Evolutionary conservation across 2,329 filamentous ascomycete species (phyloP), one percentile per base, ranked within the genome.

Genomic region (Aspergillus amoenus): DNA sequence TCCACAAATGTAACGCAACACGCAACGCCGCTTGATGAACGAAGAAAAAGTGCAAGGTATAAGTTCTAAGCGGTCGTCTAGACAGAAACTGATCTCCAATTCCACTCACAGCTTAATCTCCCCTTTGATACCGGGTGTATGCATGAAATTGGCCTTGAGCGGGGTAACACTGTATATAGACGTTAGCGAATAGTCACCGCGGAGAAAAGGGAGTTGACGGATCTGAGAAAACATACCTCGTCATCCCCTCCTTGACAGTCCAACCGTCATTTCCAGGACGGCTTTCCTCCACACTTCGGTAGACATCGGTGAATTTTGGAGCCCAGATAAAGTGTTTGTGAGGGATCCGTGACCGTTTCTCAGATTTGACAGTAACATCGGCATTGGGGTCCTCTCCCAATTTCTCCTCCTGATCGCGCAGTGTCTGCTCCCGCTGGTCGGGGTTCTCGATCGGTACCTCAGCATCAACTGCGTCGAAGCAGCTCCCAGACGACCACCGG

Each of bases 251-350:
- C 71, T 89, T 89, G 22, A 99, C 90, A 37, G 88, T 88, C 91
- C 93, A 97, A 5, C 93, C 94, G 75, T 99, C 94, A 70, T 91
- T 95, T 3, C 92, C 92, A 4, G 90, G 89, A 32, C 81, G 79
- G 40, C 88, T 86, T 62, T 88, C 84, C 65, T 92, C 86, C n/a
- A 97, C 92, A 64, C 89, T 93, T 70, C 89, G 85, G 73, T 91
- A 91, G 2, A 97, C 91, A 73, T 96, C 93, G 34, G 84, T 82
- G 74, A 97, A 94, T 61, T 85, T 85, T 2, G 93, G 94, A 47
- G 90, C 86, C 94, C 94, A 97, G 76, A 93, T 95, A 81, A 97
- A 97, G 75, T 95, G 90, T 72, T 90, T 91, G 74, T 96, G 91
- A 55, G 80, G 83, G 71, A 91, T 87, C 30, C 82, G 77, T 41